These are phyloP conservation scores for Anethum foeniculum DNA, from an alignment of 140 eudicot species.

Conservation along the genomic window DNA sequence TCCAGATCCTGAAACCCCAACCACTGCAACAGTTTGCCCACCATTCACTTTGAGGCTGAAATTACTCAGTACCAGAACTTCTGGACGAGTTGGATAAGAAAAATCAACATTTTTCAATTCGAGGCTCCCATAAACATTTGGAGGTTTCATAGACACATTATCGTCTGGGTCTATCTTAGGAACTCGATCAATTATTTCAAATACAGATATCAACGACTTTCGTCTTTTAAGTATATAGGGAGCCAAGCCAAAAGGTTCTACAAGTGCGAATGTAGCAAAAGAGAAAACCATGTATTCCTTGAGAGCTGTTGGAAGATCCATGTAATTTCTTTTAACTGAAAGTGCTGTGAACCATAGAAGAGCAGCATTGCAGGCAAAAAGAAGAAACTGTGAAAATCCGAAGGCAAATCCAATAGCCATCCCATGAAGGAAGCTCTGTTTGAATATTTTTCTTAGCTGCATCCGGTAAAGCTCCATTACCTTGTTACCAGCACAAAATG, in stretches of 20 bases:
- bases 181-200: conserved; percentile 78
- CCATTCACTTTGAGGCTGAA: conserved; percentile 88
- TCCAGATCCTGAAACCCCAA: conserved; percentile 96
- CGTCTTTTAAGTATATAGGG: conserved; percentile 92
- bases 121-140: conserved; percentile 93
- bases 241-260: conserved; percentile 96
- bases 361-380: conserved; percentile 86
- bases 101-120: conserved; percentile 82
- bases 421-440: conserved; percentile 80
- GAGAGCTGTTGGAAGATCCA: conserved; percentile 65
- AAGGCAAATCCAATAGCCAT: conserved; percentile 87
- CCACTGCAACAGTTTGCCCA: conserved; percentile 96
- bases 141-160: conserved; percentile 68
- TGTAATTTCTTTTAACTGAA: conserved; percentile 46
- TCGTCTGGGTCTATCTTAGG: conserved; percentile 97
- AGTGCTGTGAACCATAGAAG: conserved; percentile 88
- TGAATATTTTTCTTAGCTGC: conserved; percentile 64
- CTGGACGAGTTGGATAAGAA: conserved; percentile 88
- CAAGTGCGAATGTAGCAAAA: conserved; percentile 92
- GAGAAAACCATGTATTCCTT: conserved; percentile 98
- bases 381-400: conserved; percentile 94
- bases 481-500: conserved; percentile 93
- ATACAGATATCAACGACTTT: conserved; percentile 72
- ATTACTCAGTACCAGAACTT: conserved; percentile 75
- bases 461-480: conserved; percentile 88